Conservation (phyloP, 148 eudicot genomes). For the Chenopodium album region DNA sequence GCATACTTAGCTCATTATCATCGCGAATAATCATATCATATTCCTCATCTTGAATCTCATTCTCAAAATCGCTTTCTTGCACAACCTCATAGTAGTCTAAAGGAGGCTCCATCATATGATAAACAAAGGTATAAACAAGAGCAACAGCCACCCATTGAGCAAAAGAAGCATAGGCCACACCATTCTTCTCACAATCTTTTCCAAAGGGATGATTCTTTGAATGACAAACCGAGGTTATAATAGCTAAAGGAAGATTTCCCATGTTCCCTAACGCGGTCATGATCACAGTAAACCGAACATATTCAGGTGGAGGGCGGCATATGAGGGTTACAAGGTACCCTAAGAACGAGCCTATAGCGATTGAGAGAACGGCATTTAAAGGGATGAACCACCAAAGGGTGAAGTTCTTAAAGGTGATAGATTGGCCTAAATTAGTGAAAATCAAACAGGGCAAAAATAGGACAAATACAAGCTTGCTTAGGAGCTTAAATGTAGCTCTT, state of each 20-base stretch:
- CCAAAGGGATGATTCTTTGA: slow-evolving; percentile 54
- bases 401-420: slow-evolving; percentile 62
- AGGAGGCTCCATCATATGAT: slow-evolving; percentile 89
- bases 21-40: background rate
- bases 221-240: slow-evolving; percentile 61
- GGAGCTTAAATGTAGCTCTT: slow-evolving; percentile 74
- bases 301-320: slow-evolving; percentile 76
- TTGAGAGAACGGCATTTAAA: slow-evolving; percentile 61
- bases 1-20: slow-evolving; percentile 52
- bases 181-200: slow-evolving; percentile 38
- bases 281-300: slow-evolving; percentile 62
- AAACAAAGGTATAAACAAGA: slow-evolving; percentile 71
- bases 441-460: slow-evolving; percentile 79
- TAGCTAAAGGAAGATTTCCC: slow-evolving; percentile 63
- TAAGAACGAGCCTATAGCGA: slow-evolving; percentile 52
- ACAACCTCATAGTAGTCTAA: slow-evolving; percentile 47
- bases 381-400: slow-evolving; percentile 91
- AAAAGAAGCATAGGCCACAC: slow-evolving; percentile 67
- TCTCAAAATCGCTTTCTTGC: slow-evolving; percentile 30
- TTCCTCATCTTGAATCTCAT: slow-evolving; percentile 43
- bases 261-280: slow-evolving; percentile 76
- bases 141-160: slow-evolving; percentile 67
- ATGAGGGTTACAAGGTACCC: slow-evolving; percentile 63
- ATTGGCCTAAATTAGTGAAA: slow-evolving; percentile 70
- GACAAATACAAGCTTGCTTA: slow-evolving; percentile 92